Base-by-base conservation (phyloP, 768 basidiomycete genomes). In the Myochromella boudieri region DNA sequence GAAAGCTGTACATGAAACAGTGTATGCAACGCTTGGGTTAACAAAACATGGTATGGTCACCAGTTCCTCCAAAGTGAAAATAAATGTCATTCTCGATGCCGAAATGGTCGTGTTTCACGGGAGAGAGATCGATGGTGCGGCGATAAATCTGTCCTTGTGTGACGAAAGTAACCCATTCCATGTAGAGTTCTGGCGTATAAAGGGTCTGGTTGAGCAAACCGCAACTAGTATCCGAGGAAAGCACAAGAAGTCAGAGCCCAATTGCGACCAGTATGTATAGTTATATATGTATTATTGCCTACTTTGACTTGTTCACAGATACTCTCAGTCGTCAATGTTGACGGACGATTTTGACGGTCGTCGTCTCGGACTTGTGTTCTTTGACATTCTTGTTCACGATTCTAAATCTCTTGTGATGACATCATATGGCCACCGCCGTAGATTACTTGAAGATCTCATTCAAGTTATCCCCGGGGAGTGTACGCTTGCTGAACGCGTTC, bases 31-130 rank as follows among this genome's bases (percentile, higher is more conserved):
- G 1, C 71, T 95, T 3, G 76, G 77, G 9, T 57, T 85, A 4
- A 43, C 52, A 3, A 44, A 27, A 8, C 12, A 39, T 29, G 32
- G 46, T 58, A 31, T 18, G 41, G 46, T 18, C 33, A 48, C 22
- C 25, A 32, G 21, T 40, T 46, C 31, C 42, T 44, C 25, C 53
- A 59, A 11, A 21, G 62, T 74, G 22, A 67, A 60, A 40, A 60
- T 67, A 41, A 74, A 75, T 52, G 55, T 81, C 28, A 75, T 83
- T 28, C 58, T 78, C 0, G 94, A 97, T 59, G 93, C 92, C 2
- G 94, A 97, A 65, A 91, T 95, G 84, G 85, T 95, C 4, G 85
- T 89, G 0, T 95, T 79, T 61, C 77, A 86, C 28, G 85, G 84
- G 21, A 64, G 69, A 8, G 59, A 69, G 20, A 80, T 95, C 40